Percentiles rank a stretch among this genome's conserved stretches.
Evolutionary conservation across 164 flowering plant species (phyloP).

Genomic region (Vitis rotundifolia): DNA sequence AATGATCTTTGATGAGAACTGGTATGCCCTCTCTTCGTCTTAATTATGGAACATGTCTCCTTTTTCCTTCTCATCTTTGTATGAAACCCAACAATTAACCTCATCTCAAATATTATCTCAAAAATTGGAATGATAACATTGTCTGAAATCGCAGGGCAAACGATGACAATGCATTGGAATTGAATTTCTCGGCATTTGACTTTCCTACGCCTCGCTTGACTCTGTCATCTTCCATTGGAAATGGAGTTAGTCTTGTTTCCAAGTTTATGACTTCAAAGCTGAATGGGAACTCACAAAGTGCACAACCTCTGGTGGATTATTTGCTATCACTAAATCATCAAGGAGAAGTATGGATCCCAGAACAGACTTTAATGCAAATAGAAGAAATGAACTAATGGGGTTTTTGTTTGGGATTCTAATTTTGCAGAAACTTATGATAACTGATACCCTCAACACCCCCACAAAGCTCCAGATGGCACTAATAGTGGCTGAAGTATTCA

Average conservation of each 20-base stretch:
- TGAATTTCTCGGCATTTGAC: conserved; percentile 58
- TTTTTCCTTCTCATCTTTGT: too few relatives aligned
- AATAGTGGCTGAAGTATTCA: conserved; percentile 39
- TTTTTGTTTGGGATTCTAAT: background rate
- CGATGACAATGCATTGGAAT: conserved; percentile 48
- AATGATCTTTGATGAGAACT: conserved; percentile 29
- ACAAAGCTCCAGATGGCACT: conserved; percentile 41
- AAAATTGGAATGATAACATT: background rate
- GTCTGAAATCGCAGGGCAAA: conserved; percentile 32
- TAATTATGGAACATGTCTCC: too few relatives aligned
- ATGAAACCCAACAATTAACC: too few relatives aligned
- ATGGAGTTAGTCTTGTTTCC: conserved; percentile 48
- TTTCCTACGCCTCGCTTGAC: conserved; percentile 35
- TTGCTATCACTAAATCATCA: conserved; percentile 24
- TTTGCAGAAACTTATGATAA: conserved; percentile 49
- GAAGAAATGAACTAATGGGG: background rate
- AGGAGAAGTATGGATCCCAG: conserved; percentile 22
- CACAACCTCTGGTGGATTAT: conserved; percentile 43
- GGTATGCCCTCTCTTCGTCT: conserved; percentile 10
- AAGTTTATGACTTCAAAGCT: conserved; percentile 40
- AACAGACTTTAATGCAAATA: background rate
- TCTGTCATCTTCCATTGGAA: conserved; percentile 54
- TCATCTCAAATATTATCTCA: too few relatives aligned
- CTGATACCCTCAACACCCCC: conserved; percentile 26
- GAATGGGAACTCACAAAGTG: conserved; percentile 24